Evolutionary conservation across 2,329 filamentous ascomycete species (phyloP).

Genomic region (Tolypocladium album): DNA sequence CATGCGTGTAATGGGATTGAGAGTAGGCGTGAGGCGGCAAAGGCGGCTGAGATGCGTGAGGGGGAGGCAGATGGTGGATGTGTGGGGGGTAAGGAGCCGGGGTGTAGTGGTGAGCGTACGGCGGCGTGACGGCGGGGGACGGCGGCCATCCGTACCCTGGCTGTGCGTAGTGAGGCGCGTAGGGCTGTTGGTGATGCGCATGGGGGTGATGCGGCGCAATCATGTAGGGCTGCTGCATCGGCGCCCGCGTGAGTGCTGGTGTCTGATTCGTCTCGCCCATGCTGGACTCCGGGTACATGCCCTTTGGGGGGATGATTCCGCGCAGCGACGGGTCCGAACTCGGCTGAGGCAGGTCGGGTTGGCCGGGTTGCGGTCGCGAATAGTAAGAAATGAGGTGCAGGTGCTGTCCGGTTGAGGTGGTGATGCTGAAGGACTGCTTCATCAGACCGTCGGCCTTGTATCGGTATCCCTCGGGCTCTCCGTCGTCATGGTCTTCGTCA

Average conservation of each 20-base stretch:
- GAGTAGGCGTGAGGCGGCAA: conserved; percentile 16
- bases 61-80: conserved; percentile 17
- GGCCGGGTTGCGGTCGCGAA: conserved; percentile 64
- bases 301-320: conserved; percentile 78
- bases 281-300: conserved; percentile 94
- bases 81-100: conserved; percentile 23
- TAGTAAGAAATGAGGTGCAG: conserved; percentile 98
- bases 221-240: conserved; percentile 40
- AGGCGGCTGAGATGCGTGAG: conserved; percentile 16
- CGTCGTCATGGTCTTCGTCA: conserved; percentile 77
- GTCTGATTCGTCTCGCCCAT: conserved; percentile 75
- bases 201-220: conserved; percentile 22
- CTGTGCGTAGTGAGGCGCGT: conserved; percentile 29
- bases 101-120: conserved; percentile 38
- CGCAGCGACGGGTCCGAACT: conserved; percentile 70
- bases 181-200: conserved; percentile 17
- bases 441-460: conserved; percentile 96
- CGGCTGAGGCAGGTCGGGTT: conserved; percentile 67
- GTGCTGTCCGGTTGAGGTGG: conserved; percentile 77
- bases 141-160: conserved; percentile 41
- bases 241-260: conserved; percentile 69
- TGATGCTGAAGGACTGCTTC: conserved; percentile 99
- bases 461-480: conserved; percentile 80
- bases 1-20: conserved; percentile 14
- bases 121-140: conserved; percentile 44